A percentile compares a stretch with the other conserved stretches of the same genome.
These are phyloP conservation scores for Colletotrichum sp. DNA, from an alignment of 2,329 filamentous ascomycete species.

Conservation along the genomic window DNA sequence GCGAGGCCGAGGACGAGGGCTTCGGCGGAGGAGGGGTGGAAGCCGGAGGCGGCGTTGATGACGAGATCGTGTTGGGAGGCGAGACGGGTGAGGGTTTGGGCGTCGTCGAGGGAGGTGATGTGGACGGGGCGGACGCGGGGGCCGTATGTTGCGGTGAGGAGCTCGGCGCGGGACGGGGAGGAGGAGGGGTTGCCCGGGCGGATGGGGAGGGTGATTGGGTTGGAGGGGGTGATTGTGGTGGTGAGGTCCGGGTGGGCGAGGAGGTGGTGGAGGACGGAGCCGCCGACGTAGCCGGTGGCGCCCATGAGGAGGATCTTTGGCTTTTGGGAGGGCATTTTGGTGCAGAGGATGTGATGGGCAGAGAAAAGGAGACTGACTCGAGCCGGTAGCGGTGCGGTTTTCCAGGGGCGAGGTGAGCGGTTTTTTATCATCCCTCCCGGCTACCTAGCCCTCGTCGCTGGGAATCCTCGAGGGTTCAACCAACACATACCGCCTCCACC, in stretches of 20 bases:
- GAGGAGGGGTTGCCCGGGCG: not conserved
- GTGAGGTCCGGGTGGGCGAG: not conserved
- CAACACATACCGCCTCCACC: not conserved
- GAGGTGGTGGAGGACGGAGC: conserved; percentile 22
- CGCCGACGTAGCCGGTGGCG: conserved; percentile 25
- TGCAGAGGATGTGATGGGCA: not conserved
- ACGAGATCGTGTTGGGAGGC: conserved; percentile 30
- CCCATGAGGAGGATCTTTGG: conserved; percentile 19
- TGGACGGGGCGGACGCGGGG: conserved; percentile 2
- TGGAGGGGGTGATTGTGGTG: not conserved
- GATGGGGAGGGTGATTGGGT: not conserved
- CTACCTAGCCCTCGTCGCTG: not conserved
- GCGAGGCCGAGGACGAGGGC: conserved; percentile 40
- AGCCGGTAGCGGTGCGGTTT: not conserved
- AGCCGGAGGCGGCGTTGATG: conserved; percentile 40
- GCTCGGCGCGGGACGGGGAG: not conserved
- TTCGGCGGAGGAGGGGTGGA: conserved; percentile 33
- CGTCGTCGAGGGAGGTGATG: conserved; percentile 20
- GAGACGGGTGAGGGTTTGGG: not conserved
- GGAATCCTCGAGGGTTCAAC: not conserved
- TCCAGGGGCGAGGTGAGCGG: not conserved
- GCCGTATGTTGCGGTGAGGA: conserved; percentile 3
- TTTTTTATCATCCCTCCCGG: not conserved
- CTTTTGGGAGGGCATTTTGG: not conserved
- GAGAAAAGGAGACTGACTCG: not conserved